phyloP scores from a whole-genome alignment of 1,284 basidiomycete species.

The Ustilago hordei region DNA sequence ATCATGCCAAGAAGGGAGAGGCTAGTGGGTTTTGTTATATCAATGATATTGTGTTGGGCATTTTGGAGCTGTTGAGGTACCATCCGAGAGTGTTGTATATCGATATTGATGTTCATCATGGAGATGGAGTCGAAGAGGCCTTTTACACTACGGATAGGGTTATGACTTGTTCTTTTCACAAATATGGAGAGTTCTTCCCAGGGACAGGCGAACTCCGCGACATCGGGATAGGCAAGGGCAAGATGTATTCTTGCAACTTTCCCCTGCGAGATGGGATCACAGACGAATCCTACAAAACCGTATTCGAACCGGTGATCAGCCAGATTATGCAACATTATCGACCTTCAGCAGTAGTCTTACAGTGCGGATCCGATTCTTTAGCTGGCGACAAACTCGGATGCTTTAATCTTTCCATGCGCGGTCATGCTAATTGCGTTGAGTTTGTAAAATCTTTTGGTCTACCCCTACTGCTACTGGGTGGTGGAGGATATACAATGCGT shows the following conservation, averaged over 20 bases:
- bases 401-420: slow-evolving; percentile 96
- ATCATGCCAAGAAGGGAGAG: slow-evolving; percentile 98
- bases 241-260: slow-evolving; percentile 87
- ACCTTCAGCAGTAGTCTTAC: slow-evolving; percentile 94
- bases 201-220: slow-evolving; percentile 98
- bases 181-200: slow-evolving; percentile 99
- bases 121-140: slow-evolving; percentile 98
- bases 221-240: slow-evolving; percentile 83
- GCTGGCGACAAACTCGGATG: slow-evolving; percentile 96
- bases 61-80: slow-evolving; percentile 92
- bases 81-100: slow-evolving; percentile 96
- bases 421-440: slow-evolving; percentile 95
- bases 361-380: slow-evolving; percentile 98
- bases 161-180: slow-evolving; percentile 98
- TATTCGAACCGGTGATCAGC: slow-evolving; percentile 95
- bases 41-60: slow-evolving; percentile 97
- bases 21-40: slow-evolving; percentile 99
- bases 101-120: slow-evolving; percentile 98
- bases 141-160: slow-evolving; percentile 99
- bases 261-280: slow-evolving; percentile 94
- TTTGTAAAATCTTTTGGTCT: slow-evolving; percentile 97
- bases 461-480: slow-evolving; percentile 90
- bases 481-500: slow-evolving; percentile 98
- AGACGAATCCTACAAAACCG: slow-evolving; percentile 92
- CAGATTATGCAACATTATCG: slow-evolving; percentile 96